Evolutionary conservation across 257 asterid genomes (phyloP), one percentile per base, ranked within the genome.

Genomic region (Echites panduratus): DNA sequence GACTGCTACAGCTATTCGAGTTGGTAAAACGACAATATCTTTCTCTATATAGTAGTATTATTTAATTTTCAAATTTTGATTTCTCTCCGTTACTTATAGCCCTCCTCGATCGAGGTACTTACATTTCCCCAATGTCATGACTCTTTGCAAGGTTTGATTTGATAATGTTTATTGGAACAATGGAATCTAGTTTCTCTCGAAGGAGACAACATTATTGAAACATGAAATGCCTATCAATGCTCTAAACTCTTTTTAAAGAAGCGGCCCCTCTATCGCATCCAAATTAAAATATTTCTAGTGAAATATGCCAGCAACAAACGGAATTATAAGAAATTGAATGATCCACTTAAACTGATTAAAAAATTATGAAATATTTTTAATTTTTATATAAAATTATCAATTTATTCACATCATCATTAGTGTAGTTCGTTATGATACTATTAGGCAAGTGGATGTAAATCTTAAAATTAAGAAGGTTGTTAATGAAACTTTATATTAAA

Each of bases 141-240:
- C 3, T 40, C 40, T 57, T 75, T 65, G 32, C 63, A 41, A 74
- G 70, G 38, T 62, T 50, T 76, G 68, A n/a, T n/a, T n/a, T n/a
- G n/a, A n/a, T n/a, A n/a, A 81, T 71, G 62, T 85, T 75, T 79
- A 75, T 81, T 71, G 83, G 83, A 80, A 80, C 77, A 67, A 80
- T 70, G 78, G 78, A 75, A 73, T 68, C 44, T 77, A 75, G 78
- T 72, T 85, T 79, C 79, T 66, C 68, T 76, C 70, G 32, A 65
- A 74, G 83, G 76, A 50, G 86, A 86, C 93, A 86, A 73, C 77
- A 75, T 76, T 76, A 78, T 82, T 76, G 90, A 74, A 63, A 82
- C 81, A 43, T 77, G 81, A 78, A 78, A 78, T 59, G 62, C 83
- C 72, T 70, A 73, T 70, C 71, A 69, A 81, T 66, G 74, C 70